Conservation (phyloP, 164 flowering plant species). For the Stephania yunnanensis region DNA sequence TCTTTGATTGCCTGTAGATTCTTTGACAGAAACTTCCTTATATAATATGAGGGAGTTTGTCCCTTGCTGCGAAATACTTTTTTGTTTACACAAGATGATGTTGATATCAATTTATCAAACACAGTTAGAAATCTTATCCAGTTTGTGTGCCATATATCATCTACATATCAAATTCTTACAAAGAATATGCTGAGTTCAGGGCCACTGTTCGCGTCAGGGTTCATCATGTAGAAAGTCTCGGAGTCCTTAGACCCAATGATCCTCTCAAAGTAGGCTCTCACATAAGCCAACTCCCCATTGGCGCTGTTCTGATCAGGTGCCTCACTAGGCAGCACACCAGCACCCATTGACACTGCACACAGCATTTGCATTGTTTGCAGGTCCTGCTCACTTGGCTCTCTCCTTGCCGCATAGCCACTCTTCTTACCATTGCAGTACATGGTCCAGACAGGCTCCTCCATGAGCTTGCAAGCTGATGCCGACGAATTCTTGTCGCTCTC, state of each 20-base stretch:
- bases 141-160: background rate
- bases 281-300: slow-evolving; percentile 54
- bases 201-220: slow-evolving; percentile 63
- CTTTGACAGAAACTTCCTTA: too few species aligned
- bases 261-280: slow-evolving; percentile 62
- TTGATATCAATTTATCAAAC: too few species aligned
- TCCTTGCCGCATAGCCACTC: slow-evolving; percentile 55
- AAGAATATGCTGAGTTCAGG: slow-evolving; percentile 79
- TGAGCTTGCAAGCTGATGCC: slow-evolving; percentile 31
- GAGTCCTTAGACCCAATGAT: slow-evolving; percentile 66
- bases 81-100: too few species aligned
- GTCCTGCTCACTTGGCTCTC: slow-evolving; percentile 66
- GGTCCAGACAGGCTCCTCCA: slow-evolving; percentile 76
- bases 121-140: too few species aligned
- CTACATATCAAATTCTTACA: slow-evolving; percentile 41
- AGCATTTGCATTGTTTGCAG: slow-evolving; percentile 56
- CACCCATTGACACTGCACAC: slow-evolving; percentile 64
- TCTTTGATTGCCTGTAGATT: too few species aligned
- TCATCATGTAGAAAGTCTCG: slow-evolving; percentile 74
- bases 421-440: slow-evolving; percentile 72
- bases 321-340: slow-evolving; percentile 50
- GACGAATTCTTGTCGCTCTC: slow-evolving; percentile 56
- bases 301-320: slow-evolving; percentile 15
- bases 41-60: too few species aligned
- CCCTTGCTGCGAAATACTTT: too few species aligned